Evolutionary conservation across 768 basidiomycete genomes (phyloP), one percentile per base, ranked within the genome.

Genomic region (Panellus pusillus): DNA sequence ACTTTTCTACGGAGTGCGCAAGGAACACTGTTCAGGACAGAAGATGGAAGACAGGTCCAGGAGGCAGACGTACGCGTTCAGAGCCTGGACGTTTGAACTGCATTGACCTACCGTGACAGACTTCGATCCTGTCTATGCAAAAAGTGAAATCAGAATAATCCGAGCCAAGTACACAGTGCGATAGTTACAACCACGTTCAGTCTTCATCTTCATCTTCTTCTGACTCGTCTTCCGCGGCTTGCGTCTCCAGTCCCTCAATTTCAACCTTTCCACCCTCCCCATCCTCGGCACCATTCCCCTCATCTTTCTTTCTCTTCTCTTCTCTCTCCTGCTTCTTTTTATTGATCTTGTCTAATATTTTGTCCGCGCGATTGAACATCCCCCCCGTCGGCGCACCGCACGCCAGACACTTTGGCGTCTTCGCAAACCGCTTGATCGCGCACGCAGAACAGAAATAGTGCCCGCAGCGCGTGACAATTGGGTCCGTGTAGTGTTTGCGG

Each of bases 391-490:
- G 83, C 12, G 91, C 82, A 44, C 93, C 90, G 66, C 97, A 99
- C 9, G 95, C 97, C 47, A 92, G 79, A 62, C 97, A 99, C 71
- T 94, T 98, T 2, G 93, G 93, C 41, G 93, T 98, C 76, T 88
- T 96, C 36, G 87, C 84, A 63, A 88, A 98, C 46, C 97, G 83
- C 69, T 93, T 92, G 73, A 98, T 93, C 24, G 97, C 97, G 68
- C 97, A 98, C 39, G 87, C 80, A 44, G 90, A 91, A 70, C 94
- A 96, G 69, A 92, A 98, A 73, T 96, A 98, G 70, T 98, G 97
- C 4, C 90, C 92, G 71, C 97, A 99, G 48, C 92, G 88, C 37
- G 97, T 98, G 44, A 93, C 93, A 55, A 99, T 83, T 15, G 97
- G 96, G 63, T 97, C 93, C 12, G 88, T 94, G 72, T 94, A 98